Base-by-base conservation (phyloP, 1,284 basidiomycete genomes). In the Papiliotrema fonsecae region DNA sequence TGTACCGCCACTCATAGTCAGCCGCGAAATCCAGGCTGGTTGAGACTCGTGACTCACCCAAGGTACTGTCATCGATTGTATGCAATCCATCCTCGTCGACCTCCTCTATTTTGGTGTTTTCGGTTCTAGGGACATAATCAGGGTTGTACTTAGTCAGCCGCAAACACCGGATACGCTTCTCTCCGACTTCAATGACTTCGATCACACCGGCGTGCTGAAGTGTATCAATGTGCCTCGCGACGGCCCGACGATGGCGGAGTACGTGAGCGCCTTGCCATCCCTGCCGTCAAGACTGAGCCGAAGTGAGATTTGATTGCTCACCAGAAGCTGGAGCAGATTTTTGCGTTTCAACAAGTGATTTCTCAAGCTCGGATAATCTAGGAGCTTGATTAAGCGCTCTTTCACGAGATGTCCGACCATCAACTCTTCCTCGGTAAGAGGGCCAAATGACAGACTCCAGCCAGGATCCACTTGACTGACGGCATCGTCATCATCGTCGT, bases 141-240 rank as follows among this genome's bases (percentile, higher is more conserved):
- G 65, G 61, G 47, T 66, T 65, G 55, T 64, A 72, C 47, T 70
- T 72, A 14, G 59, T 58, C 37, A 70, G 47, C 10, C 69, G 61
- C 3, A 70, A 51, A 50, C 67, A 69, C 6, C 53, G 53, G 2
- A 55, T 55, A 6, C 45, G 47, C 9, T 55, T 49, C 16, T 57
- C 55, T n/a, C 64, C 67, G 9, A 67, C 62, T 24, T 52, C 51
- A 21, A 72, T 49, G 5, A 52, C 52, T 49, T 72, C 67, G 27
- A 70, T 49, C 13, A 62, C 10, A 6, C 64, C 68, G 0, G 59
- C 54, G 16, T 50, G 45, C 10, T 65, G 54, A 14, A 72, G 54
- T 6, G 45, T 25, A 2, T 56, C 42, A n/a, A 66, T 58, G 41
- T 64, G 60, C 21, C 60, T 52, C 32, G 51, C 49, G 3, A 69